Base-by-base conservation (phyloP, 2,329 filamentous ascomycete genomes). In the Rutstroemia sydowiana region DNA sequence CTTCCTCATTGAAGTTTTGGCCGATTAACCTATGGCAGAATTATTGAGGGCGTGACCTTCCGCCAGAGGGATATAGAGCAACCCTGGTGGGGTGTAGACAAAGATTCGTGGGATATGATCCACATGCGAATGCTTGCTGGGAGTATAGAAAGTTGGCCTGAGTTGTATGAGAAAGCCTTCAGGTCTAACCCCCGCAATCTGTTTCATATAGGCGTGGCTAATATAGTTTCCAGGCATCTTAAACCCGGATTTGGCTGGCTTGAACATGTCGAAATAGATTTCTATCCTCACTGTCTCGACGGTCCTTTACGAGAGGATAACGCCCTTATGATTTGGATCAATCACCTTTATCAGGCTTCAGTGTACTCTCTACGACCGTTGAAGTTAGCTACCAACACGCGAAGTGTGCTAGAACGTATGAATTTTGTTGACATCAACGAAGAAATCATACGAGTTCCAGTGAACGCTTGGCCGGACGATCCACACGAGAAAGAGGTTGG, bases 261-360 rank as follows among this genome's bases (percentile, higher is more conserved):
- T 51, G 91, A 97, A 69, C 89, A 95, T 60, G 80, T 95, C 44
- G 92, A 97, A 66, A 85, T 97, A 50, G 89, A 97, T 68, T 87
- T 87, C 68, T 74, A 78, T 44, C 88, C 89, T 16, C 81, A 81
- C 47, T 86, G 82, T 63, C 84, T 89, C 57, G 81, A 87, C 60
- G 75, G 77, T 32, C 79, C 80, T 1, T 69, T 87, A 13, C 74
- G 78, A 10, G 58, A 69, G 3, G 70, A 79, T 34, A 81, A 84
- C 7, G 72, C 75, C 26, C 71, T 92, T 14, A 69, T 73, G 41
- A 71, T 79, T 60, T 95, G 90, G 90, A 85, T 84, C 56, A 70
- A 79, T 23, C 78, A 79, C 52, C 71, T 95, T 52, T 74, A 81
- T 44, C 75, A 80, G 52, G 85, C 86, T 40, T 91, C 89, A 59